Base-by-base conservation (phyloP, 2,329 filamentous ascomycete genomes). In the Coniochaeta prunicola region DNA sequence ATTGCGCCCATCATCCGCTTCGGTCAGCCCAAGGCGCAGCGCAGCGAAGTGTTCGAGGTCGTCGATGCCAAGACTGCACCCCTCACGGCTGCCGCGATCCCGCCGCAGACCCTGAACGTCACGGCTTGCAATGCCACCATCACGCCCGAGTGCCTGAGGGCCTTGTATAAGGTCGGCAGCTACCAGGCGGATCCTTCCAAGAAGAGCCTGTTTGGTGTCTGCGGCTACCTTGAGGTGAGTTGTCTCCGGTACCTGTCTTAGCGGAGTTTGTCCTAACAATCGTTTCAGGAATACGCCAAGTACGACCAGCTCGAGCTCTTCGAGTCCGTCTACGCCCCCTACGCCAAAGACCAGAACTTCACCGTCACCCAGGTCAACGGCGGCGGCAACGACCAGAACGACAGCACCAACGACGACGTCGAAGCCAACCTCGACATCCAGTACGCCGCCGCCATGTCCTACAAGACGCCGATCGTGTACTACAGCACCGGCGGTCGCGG, bases 351-450 rank as follows among this genome's bases (percentile, higher is more conserved):
- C 15, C 45, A 50, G 17, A 80, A 79, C 57, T 89, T 90, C 70
- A 79, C 77, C 6, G 77, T 82, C 4, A 74, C 79, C 21, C 75
- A 78, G 13, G 81, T 89, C 59, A 83, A 83, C 53, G 79, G 80
- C 38, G 87, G 84, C 1, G 65, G 76, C 5, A 81, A 83, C 54
- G 69, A 72, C 0, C 80, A 84, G 62, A 69, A 73, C 65, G 69
- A 74, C 12, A 68, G 66, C 6, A 67, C 68, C 7, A 68, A 72
- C 62, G 56, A 79, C 71, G 61, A 66, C 69, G 21, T 57, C 17
- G 86, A 89, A 68, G 86, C 83, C 26, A 87, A 85, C 61, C 75
- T 89, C 17, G 86, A 89, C 65, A 75, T 85, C 5, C 82, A 89
- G 65, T 84, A 85, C 56, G 77, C 85, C 9, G 66, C 84, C 9